These are phyloP conservation scores for Protea cynaroides DNA, from an alignment of 164 flowering plant species.

Conservation along the genomic window DNA sequence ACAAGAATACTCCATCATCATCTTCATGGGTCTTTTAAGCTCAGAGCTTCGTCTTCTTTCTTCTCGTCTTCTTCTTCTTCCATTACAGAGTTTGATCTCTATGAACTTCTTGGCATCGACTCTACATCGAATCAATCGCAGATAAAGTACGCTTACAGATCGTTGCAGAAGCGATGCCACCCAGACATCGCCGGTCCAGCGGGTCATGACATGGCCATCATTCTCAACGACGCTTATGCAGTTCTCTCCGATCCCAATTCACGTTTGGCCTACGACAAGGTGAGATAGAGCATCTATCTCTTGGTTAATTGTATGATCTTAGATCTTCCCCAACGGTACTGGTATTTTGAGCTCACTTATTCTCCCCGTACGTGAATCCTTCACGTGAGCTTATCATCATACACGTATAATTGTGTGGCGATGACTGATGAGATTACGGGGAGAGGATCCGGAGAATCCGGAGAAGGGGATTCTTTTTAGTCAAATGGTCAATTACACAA, in stretches of 20 bases:
- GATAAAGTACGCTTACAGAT: slow-evolving; percentile 68
- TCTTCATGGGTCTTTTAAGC: slow-evolving; percentile 13
- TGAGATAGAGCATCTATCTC: not conserved
- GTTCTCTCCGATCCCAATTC: slow-evolving; percentile 69
- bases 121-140: slow-evolving; percentile 47
- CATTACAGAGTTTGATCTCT: slow-evolving; percentile 56
- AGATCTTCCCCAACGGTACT: too few species aligned
- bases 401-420: too few species aligned
- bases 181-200: slow-evolving; percentile 85
- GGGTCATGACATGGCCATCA: slow-evolving; percentile 94
- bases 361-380: too few species aligned
- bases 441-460: too few species aligned
- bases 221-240: slow-evolving; percentile 78
- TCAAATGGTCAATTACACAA: too few species aligned
- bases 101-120: slow-evolving; percentile 85
- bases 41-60: slow-evolving; percentile 32
- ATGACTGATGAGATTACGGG: too few species aligned
- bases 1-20: slow-evolving; percentile 9
- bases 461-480: too few species aligned
- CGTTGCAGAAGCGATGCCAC: slow-evolving; percentile 84
- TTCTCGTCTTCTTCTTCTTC: slow-evolving; percentile 21
- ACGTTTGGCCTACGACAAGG: slow-evolving; percentile 76
- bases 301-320: too few species aligned
- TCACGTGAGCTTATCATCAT: too few species aligned
- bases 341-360: too few species aligned